Conservation (phyloP, 352 stramenopile species). For the Thraustotheca clavata region DNA sequence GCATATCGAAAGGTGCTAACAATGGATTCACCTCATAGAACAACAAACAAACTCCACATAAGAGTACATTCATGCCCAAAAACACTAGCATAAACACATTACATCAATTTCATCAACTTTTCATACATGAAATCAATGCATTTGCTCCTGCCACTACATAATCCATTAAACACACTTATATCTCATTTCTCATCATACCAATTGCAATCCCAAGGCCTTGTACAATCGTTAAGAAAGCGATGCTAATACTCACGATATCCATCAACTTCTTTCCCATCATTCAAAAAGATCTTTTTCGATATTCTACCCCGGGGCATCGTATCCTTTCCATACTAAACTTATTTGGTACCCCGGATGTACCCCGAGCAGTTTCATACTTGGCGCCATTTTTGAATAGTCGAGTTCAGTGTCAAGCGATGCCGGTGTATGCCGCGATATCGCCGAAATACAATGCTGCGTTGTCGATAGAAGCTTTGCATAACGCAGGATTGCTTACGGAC, state of each 20-base stretch:
- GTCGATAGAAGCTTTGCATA: slow-evolving; percentile 20
- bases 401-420: slow-evolving; percentile 41
- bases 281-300: too few relatives aligned
- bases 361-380: too few relatives aligned
- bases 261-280: neutral
- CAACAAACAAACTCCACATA: slow-evolving; percentile 1
- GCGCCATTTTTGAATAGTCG: too few relatives aligned
- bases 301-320: too few relatives aligned
- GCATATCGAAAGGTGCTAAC: slow-evolving; percentile 3
- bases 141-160: neutral
- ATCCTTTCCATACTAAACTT: too few relatives aligned
- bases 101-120: too few relatives aligned
- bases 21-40: neutral
- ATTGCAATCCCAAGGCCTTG: slow-evolving; percentile 9
- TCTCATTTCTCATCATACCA: too few relatives aligned
- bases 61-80: slow-evolving; percentile 4
- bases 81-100: too few relatives aligned
- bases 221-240: neutral
- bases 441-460: slow-evolving; percentile 43
- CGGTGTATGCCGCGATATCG: slow-evolving; percentile 46
- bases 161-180: neutral
- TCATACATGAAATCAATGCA: neutral
- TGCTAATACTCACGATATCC: neutral
- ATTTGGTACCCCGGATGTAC: too few relatives aligned
- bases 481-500: slow-evolving; percentile 19